Conservation (phyloP, 768 basidiomycete species). For the Daedaleopsis sinensis region DNA sequence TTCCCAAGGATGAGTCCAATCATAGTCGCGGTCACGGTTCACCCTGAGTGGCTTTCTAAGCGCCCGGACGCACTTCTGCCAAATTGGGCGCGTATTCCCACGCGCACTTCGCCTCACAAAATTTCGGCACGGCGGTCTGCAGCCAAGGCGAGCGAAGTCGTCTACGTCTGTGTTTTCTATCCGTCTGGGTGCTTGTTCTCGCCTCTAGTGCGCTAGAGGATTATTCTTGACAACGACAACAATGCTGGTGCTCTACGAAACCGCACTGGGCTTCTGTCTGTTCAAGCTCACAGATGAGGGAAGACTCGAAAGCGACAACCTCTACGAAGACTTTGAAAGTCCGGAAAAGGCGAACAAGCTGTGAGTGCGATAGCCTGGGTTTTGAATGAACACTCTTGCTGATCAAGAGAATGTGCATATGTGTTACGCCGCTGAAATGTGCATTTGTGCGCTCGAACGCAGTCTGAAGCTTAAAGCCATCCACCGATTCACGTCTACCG, state of each 20-base stretch:
- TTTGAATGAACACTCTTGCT: background rate
- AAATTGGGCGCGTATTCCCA: conserved; percentile 14
- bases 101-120: conserved; percentile 9
- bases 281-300: conserved; percentile 93
- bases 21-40: background rate
- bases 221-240: conserved; percentile 17
- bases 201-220: too few relatives aligned
- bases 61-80: background rate
- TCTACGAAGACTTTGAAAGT: conserved; percentile 92
- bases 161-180: background rate
- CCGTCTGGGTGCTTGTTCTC: background rate
- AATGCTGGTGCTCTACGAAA: conserved; percentile 98
- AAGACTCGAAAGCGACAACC: conserved; percentile 82
- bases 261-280: conserved; percentile 94
- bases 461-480: conserved; percentile 94
- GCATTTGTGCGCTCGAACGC: background rate
- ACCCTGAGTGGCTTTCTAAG: background rate
- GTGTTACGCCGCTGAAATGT: background rate
- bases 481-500: conserved; percentile 96
- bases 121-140: conserved; percentile 22
- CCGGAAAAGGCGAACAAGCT: conserved; percentile 91
- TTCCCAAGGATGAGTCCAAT: conserved; percentile 1
- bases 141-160: background rate
- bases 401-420: background rate
- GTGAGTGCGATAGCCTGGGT: conserved; percentile 51